Conservation (phyloP, 2,329 filamentous ascomycete genomes). For the Aspergillus amoenus region DNA sequence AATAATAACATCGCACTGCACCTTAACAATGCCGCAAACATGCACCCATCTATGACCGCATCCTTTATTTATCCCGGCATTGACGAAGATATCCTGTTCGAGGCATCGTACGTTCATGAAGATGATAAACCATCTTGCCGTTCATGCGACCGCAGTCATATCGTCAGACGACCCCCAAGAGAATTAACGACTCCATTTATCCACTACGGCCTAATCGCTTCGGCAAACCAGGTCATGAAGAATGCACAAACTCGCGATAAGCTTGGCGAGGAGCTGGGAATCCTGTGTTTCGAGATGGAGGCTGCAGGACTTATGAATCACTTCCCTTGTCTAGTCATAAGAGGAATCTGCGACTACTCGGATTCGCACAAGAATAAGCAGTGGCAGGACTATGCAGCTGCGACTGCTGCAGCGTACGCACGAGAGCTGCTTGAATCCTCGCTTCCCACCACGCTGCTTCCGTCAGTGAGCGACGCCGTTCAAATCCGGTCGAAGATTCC, state of each 20-base stretch:
- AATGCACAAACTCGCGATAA: neutral
- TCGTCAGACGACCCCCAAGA: neutral
- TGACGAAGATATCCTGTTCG: neutral
- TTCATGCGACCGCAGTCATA: neutral
- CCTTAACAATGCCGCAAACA: neutral
- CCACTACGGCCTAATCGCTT: neutral
- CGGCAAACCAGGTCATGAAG: neutral
- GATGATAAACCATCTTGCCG: neutral
- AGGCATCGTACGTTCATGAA: neutral
- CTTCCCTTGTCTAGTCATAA: neutral
- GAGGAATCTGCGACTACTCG: conserved; percentile 18
- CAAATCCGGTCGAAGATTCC: neutral
- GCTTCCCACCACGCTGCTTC: neutral
- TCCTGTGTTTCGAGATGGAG: conserved; percentile 14
- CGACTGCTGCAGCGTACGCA: neutral
- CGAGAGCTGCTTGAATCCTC: neutral
- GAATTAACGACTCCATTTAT: neutral
- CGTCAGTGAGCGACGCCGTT: neutral
- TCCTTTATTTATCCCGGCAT: neutral
- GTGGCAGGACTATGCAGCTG: conserved; percentile 19
- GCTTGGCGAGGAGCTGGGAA: neutral
- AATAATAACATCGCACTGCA: neutral
- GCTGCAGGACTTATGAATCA: neutral
- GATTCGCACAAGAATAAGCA: conserved; percentile 20
- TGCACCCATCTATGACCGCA: accelerated